A percentile compares a stretch with the other conserved stretches of the same genome.
Conservation (phyloP, 2,329 filamentous ascomycete genomes). For the Trichophyton rubrum region DNA sequence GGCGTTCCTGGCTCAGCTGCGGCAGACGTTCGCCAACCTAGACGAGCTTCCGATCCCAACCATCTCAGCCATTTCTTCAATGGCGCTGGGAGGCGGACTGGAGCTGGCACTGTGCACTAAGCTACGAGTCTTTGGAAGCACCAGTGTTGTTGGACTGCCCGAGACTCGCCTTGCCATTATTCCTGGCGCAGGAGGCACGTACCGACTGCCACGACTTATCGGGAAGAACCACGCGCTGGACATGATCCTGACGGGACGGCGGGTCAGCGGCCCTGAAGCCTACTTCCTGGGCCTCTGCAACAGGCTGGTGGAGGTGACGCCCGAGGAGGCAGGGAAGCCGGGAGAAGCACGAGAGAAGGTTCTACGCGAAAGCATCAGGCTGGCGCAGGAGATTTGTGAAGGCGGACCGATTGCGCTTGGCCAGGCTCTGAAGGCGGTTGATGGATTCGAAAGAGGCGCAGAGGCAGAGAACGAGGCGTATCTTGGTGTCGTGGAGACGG, state of each 20-base stretch:
- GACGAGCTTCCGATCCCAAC: slow-evolving; percentile 72
- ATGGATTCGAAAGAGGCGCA: slow-evolving; percentile 52
- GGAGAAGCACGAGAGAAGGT: slow-evolving; percentile 53
- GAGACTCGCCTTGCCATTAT: slow-evolving; percentile 91
- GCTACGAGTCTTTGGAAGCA: slow-evolving; percentile 74
- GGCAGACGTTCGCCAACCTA: slow-evolving; percentile 61
- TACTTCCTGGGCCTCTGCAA: slow-evolving; percentile 87
- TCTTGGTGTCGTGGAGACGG: slow-evolving; percentile 64
- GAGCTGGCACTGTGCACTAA: slow-evolving; percentile 84
- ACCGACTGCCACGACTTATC: slow-evolving; percentile 70
- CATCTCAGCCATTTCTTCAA: slow-evolving; percentile 72
- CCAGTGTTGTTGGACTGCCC: slow-evolving; percentile 66
- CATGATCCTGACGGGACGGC: slow-evolving; percentile 77
- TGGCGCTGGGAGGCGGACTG: slow-evolving; percentile 83
- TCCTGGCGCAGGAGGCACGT: slow-evolving; percentile 85
- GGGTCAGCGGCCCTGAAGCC: slow-evolving; percentile 69
- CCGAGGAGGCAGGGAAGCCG: slow-evolving; percentile 41
- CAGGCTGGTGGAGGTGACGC: slow-evolving; percentile 68
- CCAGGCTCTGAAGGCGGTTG: slow-evolving; percentile 67
- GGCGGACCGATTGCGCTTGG: slow-evolving; percentile 74
- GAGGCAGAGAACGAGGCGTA: slow-evolving; percentile 81
- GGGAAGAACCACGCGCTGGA: slow-evolving; percentile 74
- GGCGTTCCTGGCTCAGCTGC: slow-evolving; percentile 64
- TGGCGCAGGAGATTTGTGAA: slow-evolving; percentile 78
- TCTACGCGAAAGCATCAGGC: slow-evolving; percentile 59